Evolutionary conservation across 2,329 filamentous ascomycete genomes (phyloP), one percentile per base, ranked within the genome.

Genomic region (Xylaria sp.): DNA sequence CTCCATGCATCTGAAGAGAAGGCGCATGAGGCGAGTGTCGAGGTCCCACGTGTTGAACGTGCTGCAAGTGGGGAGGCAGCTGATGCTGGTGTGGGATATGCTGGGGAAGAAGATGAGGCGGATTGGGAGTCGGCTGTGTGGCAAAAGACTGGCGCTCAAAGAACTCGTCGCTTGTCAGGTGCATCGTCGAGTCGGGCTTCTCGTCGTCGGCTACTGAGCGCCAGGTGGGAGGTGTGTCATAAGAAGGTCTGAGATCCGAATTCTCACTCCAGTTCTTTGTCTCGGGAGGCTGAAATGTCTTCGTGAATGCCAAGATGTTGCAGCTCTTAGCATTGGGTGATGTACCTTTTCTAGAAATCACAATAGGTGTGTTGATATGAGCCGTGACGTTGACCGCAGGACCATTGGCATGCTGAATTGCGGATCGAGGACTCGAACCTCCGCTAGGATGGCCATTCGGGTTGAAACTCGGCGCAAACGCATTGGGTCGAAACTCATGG

Each of bases 211-310:
- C 77, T 23, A 86, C 76, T 61, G 86, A 84, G 62, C 89, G 86
- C 93, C 94, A 99, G 0, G 88, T 92, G 0, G 92, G 92, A 9
- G 81, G 79, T 1, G 94, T 97, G 67, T 91, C 88, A 74, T 88
- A 97, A 3, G 93, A 87, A 34, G 89, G 88, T 44, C 89, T 88
- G 56, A 97, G 83, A n/a, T 91, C 92, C 52, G 87, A 88, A 69
- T 94, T 96, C 59, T 86, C 83, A 42, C 85, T 80, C 79, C 87
- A 92, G 63, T 89, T 85, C 66, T 80, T 79, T 23, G 76, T 80
- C 60, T 78, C 75, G 0, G 79, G 77, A 1, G 83, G 80, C 58
- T 78, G 76, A 52, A 84, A 72, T 0, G 78, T 79, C 74, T 83
- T 80, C 63, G 86, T 78, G 57, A 80, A 77, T 2, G 78, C 74